Evolutionary conservation across 805 yeast genomes (phyloP), one percentile per base, ranked within the genome.

Genomic region (Metschnikowia proteae): DNA sequence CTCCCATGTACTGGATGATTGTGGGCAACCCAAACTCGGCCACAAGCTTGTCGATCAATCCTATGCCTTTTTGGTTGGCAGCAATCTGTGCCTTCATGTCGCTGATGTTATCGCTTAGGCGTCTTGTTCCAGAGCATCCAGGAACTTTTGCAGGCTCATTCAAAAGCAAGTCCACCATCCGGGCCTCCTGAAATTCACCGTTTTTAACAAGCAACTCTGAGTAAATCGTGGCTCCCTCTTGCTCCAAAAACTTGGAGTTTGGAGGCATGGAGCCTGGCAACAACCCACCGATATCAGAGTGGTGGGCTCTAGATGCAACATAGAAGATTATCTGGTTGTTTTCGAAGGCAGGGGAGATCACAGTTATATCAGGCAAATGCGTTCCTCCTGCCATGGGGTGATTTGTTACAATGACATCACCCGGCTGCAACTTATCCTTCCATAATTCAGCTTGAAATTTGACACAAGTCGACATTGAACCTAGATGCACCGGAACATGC

Each of bases 241-340:
- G 91, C 74, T 82, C 85, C 36, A 92, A 68, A 50, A 83, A 82
- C 59, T 83, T 88, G 2, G 97, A 88, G 61, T 86, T 83, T 7
- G 97, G 96, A 11, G 97, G 97, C 90, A 91, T 89, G 0, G 96
- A 86, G 1, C 97, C 97, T 0, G 97, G 96, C 32, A 88, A 68
- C 49, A 85, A 80, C 10, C 96, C 95, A 13, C 98, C 97, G 60
- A 92, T 91, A 66, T 91, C 98, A 5, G 97, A 91, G 68, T 92
- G 98, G 67, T 91, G 98, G 2, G 97, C 97, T 55, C 98, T 76
- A 0, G 96, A 84, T 0, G 97, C 98, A 10, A 88, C 90, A 74
- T 88, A 91, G 64, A 91, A 91, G 27, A 89, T 79, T 5, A 73
- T 78, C 23, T 70, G 74, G 26, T 59, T 52, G 22, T 57, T 51